A percentile compares a stretch with the other conserved stretches of the same genome.
phyloP scores from a whole-genome alignment of 108 stramenopile species.

The Bacterosira constricta region DNA sequence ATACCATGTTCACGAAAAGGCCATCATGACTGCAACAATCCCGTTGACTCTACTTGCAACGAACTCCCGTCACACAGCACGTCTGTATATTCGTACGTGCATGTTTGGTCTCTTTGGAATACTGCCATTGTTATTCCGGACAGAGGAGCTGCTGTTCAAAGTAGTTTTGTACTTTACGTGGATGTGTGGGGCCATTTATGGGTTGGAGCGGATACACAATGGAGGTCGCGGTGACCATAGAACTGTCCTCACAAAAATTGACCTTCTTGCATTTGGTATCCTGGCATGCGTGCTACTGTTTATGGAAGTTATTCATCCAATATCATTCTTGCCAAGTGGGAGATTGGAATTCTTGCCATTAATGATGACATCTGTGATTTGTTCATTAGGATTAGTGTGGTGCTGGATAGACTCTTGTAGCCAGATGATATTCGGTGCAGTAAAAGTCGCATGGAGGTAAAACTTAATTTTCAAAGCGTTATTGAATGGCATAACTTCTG shows the following conservation, averaged over 20 bases:
- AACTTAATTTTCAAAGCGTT: background rate
- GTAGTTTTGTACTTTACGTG: conserved; percentile 50
- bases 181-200: conserved; percentile 47
- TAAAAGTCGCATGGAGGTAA: background rate
- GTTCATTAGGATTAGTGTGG: conserved; percentile 64
- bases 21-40: conserved; percentile 86
- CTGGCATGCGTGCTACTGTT: conserved; percentile 40
- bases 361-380: conserved; percentile 68
- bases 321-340: conserved; percentile 54
- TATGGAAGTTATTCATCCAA: conserved; percentile 61
- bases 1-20: conserved; percentile 98
- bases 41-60: conserved; percentile 65
- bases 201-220: conserved; percentile 15
- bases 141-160: conserved; percentile 66
- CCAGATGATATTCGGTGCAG: conserved; percentile 1
- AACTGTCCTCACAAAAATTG: conserved; percentile 19
- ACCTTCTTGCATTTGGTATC: conserved; percentile 20
- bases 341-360: conserved; percentile 80
- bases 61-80: conserved; percentile 22
- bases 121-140: conserved; percentile 71
- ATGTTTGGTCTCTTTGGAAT: conserved; percentile 71
- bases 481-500: background rate
- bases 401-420: conserved; percentile 59
- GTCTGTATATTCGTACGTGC: conserved; percentile 55
- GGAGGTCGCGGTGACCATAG: background rate